Evolutionary conservation across 352 stramenopile species (phyloP).

Genomic region (Phytophthora multivora): DNA sequence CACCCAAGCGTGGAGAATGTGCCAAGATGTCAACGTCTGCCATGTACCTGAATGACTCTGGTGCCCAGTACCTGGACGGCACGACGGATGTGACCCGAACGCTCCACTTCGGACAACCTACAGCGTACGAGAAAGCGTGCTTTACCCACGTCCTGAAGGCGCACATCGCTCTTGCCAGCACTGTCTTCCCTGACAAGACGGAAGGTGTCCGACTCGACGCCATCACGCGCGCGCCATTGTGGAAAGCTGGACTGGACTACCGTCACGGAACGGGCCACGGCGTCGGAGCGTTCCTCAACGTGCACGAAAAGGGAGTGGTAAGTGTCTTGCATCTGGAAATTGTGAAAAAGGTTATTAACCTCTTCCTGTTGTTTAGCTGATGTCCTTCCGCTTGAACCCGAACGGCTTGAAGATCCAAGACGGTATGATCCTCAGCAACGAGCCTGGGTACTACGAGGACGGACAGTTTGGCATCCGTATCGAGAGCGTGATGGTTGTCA

Average conservation of each 20-base stretch:
- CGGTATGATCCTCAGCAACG: slow-evolving; percentile 99
- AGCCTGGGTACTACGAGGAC: slow-evolving; percentile 98
- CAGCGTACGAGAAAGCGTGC: slow-evolving; percentile 92
- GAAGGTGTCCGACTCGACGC: slow-evolving; percentile 96
- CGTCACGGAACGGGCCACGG: slow-evolving; percentile 97
- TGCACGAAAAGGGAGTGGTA: slow-evolving; percentile 95
- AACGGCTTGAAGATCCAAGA: slow-evolving; percentile 84
- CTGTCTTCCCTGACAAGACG: slow-evolving; percentile 90
- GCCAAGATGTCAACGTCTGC: slow-evolving; percentile 89
- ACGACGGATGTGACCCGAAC: slow-evolving; percentile 99
- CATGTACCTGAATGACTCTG: slow-evolving; percentile 99
- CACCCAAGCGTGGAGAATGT: slow-evolving; percentile 80
- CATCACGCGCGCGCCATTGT: slow-evolving; percentile 95
- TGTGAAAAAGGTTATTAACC: slow-evolving; percentile 4
- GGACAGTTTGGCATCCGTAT: slow-evolving; percentile 99
- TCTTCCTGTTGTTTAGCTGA: slow-evolving; percentile 41
- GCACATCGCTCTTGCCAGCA: slow-evolving; percentile 95
- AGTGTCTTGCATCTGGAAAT: slow-evolving; percentile 2
- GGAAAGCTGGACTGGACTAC: slow-evolving; percentile 96
- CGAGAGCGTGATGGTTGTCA: slow-evolving; percentile 97
- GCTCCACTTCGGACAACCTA: slow-evolving; percentile 95
- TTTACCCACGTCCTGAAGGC: slow-evolving; percentile 98
- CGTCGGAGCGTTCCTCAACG: slow-evolving; percentile 96
- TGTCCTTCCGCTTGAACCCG: slow-evolving; percentile 87
- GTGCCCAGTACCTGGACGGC: slow-evolving; percentile 98